Evolutionary conservation across 140 eudicot genomes (phyloP), one percentile per base, ranked within the genome.

Genomic region (Senecio squalidus): DNA sequence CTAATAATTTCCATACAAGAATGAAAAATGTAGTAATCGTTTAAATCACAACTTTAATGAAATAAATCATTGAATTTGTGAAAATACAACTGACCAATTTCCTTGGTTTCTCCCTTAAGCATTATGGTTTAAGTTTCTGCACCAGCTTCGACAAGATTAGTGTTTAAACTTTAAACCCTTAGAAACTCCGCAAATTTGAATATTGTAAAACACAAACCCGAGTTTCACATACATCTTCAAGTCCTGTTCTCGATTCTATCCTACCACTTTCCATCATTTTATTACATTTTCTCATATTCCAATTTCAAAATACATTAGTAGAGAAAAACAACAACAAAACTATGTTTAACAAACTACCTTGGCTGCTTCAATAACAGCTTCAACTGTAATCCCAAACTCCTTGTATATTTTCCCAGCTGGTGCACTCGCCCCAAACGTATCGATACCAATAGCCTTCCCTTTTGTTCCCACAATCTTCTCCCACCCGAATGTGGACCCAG

Each of bases 71-170:
- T 38, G 57, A 33, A 28, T n/a, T 1, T 16, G 44, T 36, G 43
- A 57, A 64, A 51, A 30, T 33, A 39, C 29, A 28, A 64, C 92
- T 50, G 23, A 85, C 95, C 95, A 65, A 89, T 89, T 36, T 89
- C 95, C 68, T 89, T 95, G 17, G 97, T 89, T 78, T 89, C 97
- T 58, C 97, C 95, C 74, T 90, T 90, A 11, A 86, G 80, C 97
- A 90, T 90, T 21, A 95, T 90, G 51, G 97, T 90, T 76, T 90
- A 95, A 74, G 86, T 90, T 29, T 95, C 97, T 44, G 86, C 86
- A 21, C 97, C 97, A 66, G 86, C 69, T 81, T 83, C 86, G 15
- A 58, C 74, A 48, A 90, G 81, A 76, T 90, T 95, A 21, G 27
- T 68, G 69, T 90, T 95, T 16, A 95, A 95, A 83, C n/a, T 90